phyloP scores from a whole-genome alignment of 2,329 filamentous ascomycete species.

The Fusarium illudens region DNA sequence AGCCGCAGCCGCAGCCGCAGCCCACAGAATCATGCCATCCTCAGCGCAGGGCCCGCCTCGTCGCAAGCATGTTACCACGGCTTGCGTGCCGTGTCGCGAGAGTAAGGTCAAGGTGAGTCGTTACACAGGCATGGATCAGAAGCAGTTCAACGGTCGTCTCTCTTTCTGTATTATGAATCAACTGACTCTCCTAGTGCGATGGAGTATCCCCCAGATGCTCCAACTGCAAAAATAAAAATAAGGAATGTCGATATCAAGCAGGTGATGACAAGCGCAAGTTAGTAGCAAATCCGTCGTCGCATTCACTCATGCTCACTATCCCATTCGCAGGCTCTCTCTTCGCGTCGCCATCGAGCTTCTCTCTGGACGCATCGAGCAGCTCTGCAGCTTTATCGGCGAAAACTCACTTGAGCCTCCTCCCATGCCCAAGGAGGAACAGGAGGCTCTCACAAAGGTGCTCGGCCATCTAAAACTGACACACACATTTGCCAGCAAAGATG shows the following conservation, averaged over 20 bases:
- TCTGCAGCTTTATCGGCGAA: conserved; percentile 50
- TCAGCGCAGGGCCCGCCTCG: conserved; percentile 12
- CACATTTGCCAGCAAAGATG: conserved; percentile 23
- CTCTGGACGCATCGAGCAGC: conserved; percentile 23
- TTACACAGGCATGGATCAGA: neutral
- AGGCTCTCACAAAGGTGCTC: conserved; percentile 22
- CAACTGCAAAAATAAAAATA: conserved; percentile 31
- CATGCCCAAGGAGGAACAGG: conserved; percentile 43
- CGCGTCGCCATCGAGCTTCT: conserved; percentile 29
- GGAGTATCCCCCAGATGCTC: conserved; percentile 26
- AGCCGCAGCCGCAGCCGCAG: conserved; percentile 13
- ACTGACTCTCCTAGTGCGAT: conserved; percentile 20
- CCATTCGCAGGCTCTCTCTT: conserved; percentile 15
- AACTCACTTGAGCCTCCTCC: conserved; percentile 49
- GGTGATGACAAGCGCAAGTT: conserved; percentile 34
- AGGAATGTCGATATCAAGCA: conserved; percentile 29
- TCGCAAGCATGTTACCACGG: conserved; percentile 54
- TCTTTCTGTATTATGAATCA: neutral
- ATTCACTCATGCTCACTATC: neutral
- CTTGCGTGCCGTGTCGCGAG: conserved; percentile 54
- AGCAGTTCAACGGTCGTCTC: neutral
- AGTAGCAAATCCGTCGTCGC: neutral
- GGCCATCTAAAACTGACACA: conserved; percentile 23
- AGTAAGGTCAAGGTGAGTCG: conserved; percentile 53
- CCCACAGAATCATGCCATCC: conserved; percentile 20